Conservation (phyloP, 2,329 filamentous ascomycete species). For the Chrysosporium queenslandicum region DNA sequence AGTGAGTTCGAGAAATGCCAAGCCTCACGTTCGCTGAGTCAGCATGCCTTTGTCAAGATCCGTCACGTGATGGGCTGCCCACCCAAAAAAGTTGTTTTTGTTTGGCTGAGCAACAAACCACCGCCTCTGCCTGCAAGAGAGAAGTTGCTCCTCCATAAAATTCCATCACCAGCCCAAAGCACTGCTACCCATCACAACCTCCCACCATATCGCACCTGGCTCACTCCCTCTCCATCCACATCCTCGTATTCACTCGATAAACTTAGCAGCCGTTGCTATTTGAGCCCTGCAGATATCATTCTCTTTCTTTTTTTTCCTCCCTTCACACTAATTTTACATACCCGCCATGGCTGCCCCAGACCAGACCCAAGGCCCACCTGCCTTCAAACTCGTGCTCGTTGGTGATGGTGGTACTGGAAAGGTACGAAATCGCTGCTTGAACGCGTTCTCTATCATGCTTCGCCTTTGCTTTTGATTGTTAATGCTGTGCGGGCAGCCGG, state of each 20-base stretch:
- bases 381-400: slow-evolving; percentile 99
- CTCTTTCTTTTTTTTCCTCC: neutral
- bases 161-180: slow-evolving; percentile 14
- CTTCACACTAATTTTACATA: slow-evolving; percentile 6
- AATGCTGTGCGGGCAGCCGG: slow-evolving; percentile 12
- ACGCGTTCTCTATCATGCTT: neutral
- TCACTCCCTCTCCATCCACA: neutral
- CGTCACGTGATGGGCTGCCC: slow-evolving; percentile 4
- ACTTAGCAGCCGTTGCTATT: neutral
- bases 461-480: neutral
- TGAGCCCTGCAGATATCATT: neutral
- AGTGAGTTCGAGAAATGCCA: no score
- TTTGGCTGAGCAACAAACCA: no score
- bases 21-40: no score
- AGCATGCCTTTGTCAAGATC: slow-evolving; percentile 5
- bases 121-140: no score
- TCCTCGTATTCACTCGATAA: neutral
- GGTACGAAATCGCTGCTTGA: slow-evolving; percentile 47
- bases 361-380: slow-evolving; percentile 47
- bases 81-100: slow-evolving; percentile 11
- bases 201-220: neutral
- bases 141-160: slow-evolving; percentile 9
- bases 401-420: slow-evolving; percentile 99
- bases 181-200: slow-evolving; percentile 5
- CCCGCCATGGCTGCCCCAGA: slow-evolving; percentile 52